Percentiles rank a stretch among this genome's conserved stretches.
These are phyloP conservation scores for Trichoderma koningii DNA, from an alignment of 2,329 filamentous ascomycete genomes.

Conservation along the genomic window DNA sequence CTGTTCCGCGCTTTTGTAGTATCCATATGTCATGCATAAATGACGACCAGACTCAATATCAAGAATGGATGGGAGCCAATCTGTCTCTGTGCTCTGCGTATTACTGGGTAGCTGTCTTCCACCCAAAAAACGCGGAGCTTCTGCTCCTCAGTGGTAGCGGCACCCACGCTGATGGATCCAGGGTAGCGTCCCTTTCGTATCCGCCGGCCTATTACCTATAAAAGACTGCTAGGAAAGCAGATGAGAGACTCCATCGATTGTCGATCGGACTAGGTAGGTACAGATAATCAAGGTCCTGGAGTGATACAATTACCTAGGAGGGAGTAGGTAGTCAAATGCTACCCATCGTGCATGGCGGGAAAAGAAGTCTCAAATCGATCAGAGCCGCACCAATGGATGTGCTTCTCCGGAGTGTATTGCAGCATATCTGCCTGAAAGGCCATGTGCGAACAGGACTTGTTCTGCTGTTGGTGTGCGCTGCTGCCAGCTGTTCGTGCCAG, in stretches of 20 bases:
- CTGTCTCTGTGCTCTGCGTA: neutral
- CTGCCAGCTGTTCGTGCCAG: neutral
- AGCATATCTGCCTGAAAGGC: neutral
- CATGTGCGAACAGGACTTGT: neutral
- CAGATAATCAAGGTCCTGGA: neutral
- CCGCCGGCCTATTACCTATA: neutral
- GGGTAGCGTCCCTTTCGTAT: neutral
- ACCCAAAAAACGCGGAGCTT: neutral
- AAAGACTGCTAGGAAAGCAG: neutral
- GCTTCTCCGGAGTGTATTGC: neutral
- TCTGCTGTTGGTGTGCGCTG: neutral
- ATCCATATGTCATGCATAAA: too few relatives aligned
- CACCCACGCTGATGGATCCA: slow-evolving; percentile 5
- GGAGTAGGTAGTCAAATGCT: neutral
- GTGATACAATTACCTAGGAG: neutral
- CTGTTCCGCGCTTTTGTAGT: too few relatives aligned
- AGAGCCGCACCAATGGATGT: neutral
- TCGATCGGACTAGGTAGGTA: slow-evolving; percentile 11
- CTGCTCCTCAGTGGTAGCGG: slow-evolving; percentile 15
- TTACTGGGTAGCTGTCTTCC: neutral
- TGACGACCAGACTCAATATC: neutral
- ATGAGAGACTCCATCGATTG: slow-evolving; percentile 16
- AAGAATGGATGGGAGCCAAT: neutral
- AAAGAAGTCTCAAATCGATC: slow-evolving; percentile 4
- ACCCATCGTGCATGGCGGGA: neutral